Evolutionary conservation across 768 basidiomycete species (phyloP), one percentile per base, ranked within the genome.

Genomic region (Leccinum incarnatum): DNA sequence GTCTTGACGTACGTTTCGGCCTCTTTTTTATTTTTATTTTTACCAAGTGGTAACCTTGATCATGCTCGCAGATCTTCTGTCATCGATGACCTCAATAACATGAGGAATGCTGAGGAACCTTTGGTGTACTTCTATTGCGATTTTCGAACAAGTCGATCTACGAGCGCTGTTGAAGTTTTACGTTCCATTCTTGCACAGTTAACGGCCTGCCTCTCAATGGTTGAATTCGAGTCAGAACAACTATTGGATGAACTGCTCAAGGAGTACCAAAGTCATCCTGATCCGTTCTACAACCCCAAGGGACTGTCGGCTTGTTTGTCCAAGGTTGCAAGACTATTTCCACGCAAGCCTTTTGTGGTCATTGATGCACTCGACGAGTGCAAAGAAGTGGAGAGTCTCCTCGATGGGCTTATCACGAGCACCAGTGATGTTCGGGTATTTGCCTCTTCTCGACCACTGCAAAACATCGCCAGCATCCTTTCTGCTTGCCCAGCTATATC

Each of bases 351-450:
- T 0, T 8, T 69, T 0, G 40, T 66, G 2, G 48, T 69, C 19
- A 30, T 70, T 2, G 69, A 70, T 36, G 62, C 60, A 14, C 60
- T 70, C 1, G 67, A 70, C 17, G 69, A 69, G 14, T 69, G 68
- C 29, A 56, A 54, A 19, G 57, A 54, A 5, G 6, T 42, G 3
- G 50, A 61, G 15, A 55, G n/a, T 17, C 54, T 70, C 5, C 55
- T 69, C 1, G 50, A 37, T 0, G 58, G 57, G 15, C 60, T 69
- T 11, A 7, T 54, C 27, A 12, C 4, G 54, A 25, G 19, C 6
- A 17, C 6, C 4, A 32, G 52, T 2, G 51, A 48, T 4, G 4
- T 56, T 0, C 59, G 29, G 8, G 15, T 62, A 0, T 59, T 69
- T 14, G 42, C 56, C 36, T 60, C 68, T 0, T 55, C 50, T 36